Conservation (phyloP, 805 yeast species). For the Saturnispora diversa region DNA sequence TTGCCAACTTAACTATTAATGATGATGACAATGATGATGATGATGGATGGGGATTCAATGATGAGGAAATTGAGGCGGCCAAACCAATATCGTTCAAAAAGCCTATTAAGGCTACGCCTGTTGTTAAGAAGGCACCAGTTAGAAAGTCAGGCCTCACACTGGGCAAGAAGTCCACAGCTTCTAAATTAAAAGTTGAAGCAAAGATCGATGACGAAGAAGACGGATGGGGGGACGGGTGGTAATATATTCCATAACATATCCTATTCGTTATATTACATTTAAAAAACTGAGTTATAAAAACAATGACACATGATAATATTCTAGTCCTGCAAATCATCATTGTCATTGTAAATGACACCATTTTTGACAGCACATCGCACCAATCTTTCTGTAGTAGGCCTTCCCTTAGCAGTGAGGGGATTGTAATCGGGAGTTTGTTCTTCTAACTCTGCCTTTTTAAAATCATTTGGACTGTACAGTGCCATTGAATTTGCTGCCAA, state of each 20-base stretch:
- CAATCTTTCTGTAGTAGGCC: constrained; percentile 57
- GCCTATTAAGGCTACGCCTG: not conserved
- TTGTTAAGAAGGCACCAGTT: constrained; percentile 1
- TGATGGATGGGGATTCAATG: constrained; percentile 29
- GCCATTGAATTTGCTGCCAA: constrained; percentile 49
- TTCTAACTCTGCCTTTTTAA: constrained; percentile 26
- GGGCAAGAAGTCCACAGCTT: constrained; percentile 4
- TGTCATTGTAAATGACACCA: constrained; percentile 26
- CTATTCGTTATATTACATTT: not conserved
- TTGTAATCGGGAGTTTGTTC: not conserved
- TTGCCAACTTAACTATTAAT: constrained; percentile 13
- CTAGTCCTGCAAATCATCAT: too few species aligned
- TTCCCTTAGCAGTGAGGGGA: constrained; percentile 7
- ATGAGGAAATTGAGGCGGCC: constrained; percentile 14
- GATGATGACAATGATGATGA: constrained; percentile 22
- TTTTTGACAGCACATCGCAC: constrained; percentile 49
- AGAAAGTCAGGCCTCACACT: constrained; percentile 5
- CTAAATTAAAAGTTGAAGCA: constrained; percentile 29
- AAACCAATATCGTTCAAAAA: constrained; percentile 2
- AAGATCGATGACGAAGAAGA: constrained; percentile 30
- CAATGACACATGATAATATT: too few species aligned
- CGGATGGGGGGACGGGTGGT: constrained; percentile 44
- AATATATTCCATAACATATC: not conserved
- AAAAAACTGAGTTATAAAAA: too few species aligned
- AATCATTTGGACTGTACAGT: constrained; percentile 37